Base-by-base conservation (phyloP, 1,284 basidiomycete species). In the Grifola frondosa region DNA sequence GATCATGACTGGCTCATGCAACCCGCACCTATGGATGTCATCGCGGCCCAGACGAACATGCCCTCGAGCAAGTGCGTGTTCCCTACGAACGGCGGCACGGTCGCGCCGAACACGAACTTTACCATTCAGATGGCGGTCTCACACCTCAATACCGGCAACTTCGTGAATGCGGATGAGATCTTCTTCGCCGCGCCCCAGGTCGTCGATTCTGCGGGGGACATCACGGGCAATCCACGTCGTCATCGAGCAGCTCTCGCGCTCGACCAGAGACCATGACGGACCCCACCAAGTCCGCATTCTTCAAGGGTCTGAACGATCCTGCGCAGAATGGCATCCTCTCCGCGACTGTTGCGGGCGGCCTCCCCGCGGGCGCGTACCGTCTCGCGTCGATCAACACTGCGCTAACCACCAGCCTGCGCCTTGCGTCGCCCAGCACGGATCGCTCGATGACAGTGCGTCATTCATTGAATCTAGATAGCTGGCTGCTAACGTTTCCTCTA, bases 181-280 rank as follows among this genome's bases (percentile, higher is more conserved):
- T 84, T 78, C 68, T 77, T 74, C 61, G 56, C 71, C 49, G 67
- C 75, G 48, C 84, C 84, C 43, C 68, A 80, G 59, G 73, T 78
- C 53, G 65, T 86, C 15, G 74, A 83, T 58, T 52, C 47, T 4
- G 50, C 59, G 19, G 85, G 83, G 45, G 57, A 66, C 44, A 70
- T 77, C 50, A 57, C 65, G 33, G 81, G 80, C 6, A 80, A 83
- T 64, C 6, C 84, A 88, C 59, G 69, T 87, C 53, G 81, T 83
- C 35, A 67, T 89, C 42, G 78, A 88, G 63, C 42, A 62, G 36
- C 68, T 89, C 50, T 50, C 30, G 70, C 77, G 5, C 61, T 85
- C 44, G 62, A 65, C 30, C 74, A 80, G 57, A 79, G 9, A 68
- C 63, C 0, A 67, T 78, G 13, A 75, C 74, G 21, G 66, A 87